Conservation (phyloP, 1,139 yeast species). For the Kodamaea suecica region DNA sequence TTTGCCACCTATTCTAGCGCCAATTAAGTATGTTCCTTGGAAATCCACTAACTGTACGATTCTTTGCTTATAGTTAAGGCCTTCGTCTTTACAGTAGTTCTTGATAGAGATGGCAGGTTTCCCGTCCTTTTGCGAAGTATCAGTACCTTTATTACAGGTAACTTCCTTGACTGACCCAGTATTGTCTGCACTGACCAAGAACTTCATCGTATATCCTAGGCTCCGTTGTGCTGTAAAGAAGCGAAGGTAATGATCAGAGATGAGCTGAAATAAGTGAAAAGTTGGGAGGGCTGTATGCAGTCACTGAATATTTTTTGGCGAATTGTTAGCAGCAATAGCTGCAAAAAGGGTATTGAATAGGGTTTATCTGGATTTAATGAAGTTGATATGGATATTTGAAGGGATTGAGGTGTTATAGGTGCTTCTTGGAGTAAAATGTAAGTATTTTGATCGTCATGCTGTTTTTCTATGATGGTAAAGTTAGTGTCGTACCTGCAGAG, state of each 20-base stretch:
- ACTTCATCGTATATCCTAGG: conserved; percentile 48
- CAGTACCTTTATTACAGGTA: conserved; percentile 57
- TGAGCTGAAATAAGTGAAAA: conserved; percentile 8
- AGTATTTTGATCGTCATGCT: too few species aligned
- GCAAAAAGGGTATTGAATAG: too few species aligned
- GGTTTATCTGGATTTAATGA: too few species aligned
- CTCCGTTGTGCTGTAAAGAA: too few species aligned
- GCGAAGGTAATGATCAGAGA: too few species aligned
- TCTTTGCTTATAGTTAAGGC: conserved; percentile 25
- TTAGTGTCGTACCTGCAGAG: too few species aligned
- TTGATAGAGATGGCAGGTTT: conserved; percentile 50
- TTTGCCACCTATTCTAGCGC: conserved; percentile 42
- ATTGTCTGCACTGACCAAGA: conserved; percentile 54
- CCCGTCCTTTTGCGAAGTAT: conserved; percentile 61
- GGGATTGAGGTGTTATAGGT: too few species aligned
- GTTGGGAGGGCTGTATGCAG: neutral
- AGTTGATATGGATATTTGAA: too few species aligned
- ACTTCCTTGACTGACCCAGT: conserved; percentile 58
- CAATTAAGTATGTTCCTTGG: conserved; percentile 36
- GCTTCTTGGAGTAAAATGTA: too few species aligned
- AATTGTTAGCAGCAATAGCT: neutral
- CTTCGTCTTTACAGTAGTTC: conserved; percentile 37
- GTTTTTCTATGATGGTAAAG: too few species aligned
- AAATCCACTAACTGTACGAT: conserved; percentile 26
- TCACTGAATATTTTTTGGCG: neutral